Evolutionary conservation across 768 basidiomycete genomes (phyloP).

Genomic region (Agrocybe chaxingu): DNA sequence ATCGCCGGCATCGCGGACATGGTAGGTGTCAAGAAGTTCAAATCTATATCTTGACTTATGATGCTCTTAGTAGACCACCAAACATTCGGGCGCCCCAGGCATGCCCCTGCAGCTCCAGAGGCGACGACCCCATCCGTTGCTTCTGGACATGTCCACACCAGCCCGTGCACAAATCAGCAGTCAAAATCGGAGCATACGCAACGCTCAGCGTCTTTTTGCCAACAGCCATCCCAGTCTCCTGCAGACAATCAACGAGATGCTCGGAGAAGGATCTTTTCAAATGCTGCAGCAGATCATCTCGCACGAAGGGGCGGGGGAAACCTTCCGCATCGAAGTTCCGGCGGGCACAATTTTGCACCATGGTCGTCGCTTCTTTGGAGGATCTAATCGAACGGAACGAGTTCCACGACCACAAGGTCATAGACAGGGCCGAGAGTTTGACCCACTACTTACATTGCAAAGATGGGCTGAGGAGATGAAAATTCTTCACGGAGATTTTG

Average conservation of each 20-base stretch:
- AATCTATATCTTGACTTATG: constrained; percentile 5
- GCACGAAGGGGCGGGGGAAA: constrained; percentile 54
- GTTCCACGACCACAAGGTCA: constrained; percentile 34
- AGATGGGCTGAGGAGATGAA: constrained; percentile 90
- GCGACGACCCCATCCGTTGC: constrained; percentile 79
- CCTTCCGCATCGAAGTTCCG: constrained; percentile 76
- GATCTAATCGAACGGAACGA: constrained; percentile 65
- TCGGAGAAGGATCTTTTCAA: constrained; percentile 79
- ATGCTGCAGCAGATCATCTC: constrained; percentile 81
- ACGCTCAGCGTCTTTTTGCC: constrained; percentile 53
- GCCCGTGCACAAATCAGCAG: constrained; percentile 38
- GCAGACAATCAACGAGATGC: constrained; percentile 76
- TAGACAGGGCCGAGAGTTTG: constrained; percentile 61
- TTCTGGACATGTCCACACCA: constrained; percentile 58
- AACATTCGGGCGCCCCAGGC: constrained; percentile 63
- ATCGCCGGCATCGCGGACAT: constrained; percentile 50
- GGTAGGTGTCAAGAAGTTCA: constrained; percentile 30
- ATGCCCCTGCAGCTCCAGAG: constrained; percentile 50
- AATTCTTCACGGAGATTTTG: constrained; percentile 73
- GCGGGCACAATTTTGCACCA: constrained; percentile 60
- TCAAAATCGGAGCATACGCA: constrained; percentile 48
- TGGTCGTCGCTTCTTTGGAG: constrained; percentile 51
- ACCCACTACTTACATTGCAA: constrained; percentile 77
- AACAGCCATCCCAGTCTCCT: constrained; percentile 57
- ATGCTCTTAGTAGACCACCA: constrained; percentile 45